Evolutionary conservation across 306 rosid genomes (phyloP), one percentile per base, ranked within the genome.

Genomic region (Prosopis cineraria): DNA sequence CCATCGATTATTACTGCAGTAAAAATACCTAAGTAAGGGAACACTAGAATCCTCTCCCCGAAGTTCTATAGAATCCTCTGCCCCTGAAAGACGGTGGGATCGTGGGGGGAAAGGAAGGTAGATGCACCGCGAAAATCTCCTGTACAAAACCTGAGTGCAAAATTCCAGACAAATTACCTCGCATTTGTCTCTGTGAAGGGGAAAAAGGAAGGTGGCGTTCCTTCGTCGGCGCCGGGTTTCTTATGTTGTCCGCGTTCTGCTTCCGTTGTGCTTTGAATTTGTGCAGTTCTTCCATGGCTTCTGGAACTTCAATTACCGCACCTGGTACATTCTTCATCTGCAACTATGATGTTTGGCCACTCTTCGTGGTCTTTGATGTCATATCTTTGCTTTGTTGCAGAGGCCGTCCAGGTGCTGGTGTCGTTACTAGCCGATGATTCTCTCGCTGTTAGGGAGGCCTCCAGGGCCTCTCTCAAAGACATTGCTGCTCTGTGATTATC

Each of bases 401-500:
- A 94, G 75, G 97, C 97, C 16, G 91, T 94, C 31, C 96, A 92
- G 76, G 90, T 94, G 86, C 87, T 94, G 52, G 93, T 94, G 30
- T 85, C 97, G 14, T 84, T 83, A 39, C 89, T 94, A 22, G 90
- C 96, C 3, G 98, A 94, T 76, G 98, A 92, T 75, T 89, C 97
- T 68, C 78, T 91, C 19, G 25, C 85, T 43, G 98, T 94, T 72
- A 82, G 97, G 78, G 85, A 87, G 73, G 90, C 97, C 27, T 90
- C 97, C 85, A 84, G 88, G 88, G 88, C 92, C 59, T 89, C 98
- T 58, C 98, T 94, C 82, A 83, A 89, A 74, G 93, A 89, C 82
- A 84, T 94, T 44, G 90, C 93, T 47, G 74, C 92, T 2, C 78
- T 94, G 98, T 94, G 81, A 83, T 83, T 70, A 16, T 37, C 75